Conservation (phyloP, 2,329 filamentous ascomycete species). For the Epichloe aotearoae region DNA sequence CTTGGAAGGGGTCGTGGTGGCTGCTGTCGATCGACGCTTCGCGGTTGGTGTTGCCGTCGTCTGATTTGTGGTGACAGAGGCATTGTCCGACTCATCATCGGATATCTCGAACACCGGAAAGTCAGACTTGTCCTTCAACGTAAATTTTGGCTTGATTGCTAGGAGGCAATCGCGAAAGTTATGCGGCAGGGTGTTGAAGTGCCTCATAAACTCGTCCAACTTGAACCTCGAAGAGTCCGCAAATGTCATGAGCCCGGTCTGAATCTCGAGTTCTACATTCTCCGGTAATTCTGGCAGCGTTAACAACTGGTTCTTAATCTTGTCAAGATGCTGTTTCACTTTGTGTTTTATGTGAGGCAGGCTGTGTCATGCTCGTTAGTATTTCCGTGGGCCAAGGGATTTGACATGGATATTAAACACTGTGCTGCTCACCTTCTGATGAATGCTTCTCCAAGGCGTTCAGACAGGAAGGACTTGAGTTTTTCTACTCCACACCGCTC, state of each 20-base stretch:
- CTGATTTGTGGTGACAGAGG: constrained; percentile 10
- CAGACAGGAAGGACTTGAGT: constrained; percentile 38
- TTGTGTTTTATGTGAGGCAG: constrained; percentile 43
- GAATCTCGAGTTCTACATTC: constrained; percentile 55
- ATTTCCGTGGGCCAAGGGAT: not conserved
- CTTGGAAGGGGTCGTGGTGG: constrained; percentile 22
- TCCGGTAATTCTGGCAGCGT: constrained; percentile 52
- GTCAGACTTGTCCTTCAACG: constrained; percentile 26
- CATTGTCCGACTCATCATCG: constrained; percentile 25
- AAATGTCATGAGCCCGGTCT: constrained; percentile 45
- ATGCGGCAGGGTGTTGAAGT: constrained; percentile 33
- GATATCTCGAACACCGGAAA: constrained; percentile 24
- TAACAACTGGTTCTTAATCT: constrained; percentile 41
- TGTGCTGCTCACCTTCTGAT: constrained; percentile 28
- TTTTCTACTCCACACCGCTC: constrained; percentile 40
- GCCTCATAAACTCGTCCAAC: constrained; percentile 31
- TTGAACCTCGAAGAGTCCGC: constrained; percentile 38
- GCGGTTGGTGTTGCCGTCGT: constrained; percentile 13
- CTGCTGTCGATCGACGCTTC: constrained; percentile 17
- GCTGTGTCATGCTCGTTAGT: constrained; percentile 15
- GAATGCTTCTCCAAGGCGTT: constrained; percentile 40
- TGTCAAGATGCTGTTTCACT: constrained; percentile 31
- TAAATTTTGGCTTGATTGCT: constrained; percentile 32
- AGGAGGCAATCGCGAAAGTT: constrained; percentile 37
- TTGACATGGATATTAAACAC: not conserved